phyloP scores from a whole-genome alignment of 768 basidiomycete genomes.

The Pulveroboletus frians region DNA sequence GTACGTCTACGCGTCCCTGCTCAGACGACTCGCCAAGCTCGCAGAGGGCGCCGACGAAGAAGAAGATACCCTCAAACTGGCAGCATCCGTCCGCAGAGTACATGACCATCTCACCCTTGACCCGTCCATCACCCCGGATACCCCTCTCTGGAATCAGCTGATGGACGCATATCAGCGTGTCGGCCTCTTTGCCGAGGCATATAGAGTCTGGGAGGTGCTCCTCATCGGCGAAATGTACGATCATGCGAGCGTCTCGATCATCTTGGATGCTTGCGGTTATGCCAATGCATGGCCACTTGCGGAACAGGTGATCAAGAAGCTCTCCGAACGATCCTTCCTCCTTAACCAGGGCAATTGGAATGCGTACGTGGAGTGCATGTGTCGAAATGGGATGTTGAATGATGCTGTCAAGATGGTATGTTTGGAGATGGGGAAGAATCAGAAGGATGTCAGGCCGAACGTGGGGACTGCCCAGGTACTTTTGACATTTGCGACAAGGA shows the following conservation, averaged over 20 bases:
- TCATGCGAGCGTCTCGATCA: constrained; percentile 68
- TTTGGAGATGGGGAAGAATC: constrained; percentile 52
- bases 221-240: constrained; percentile 54
- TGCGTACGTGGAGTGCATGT: constrained; percentile 81
- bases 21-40: constrained; percentile 48
- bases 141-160: constrained; percentile 70
- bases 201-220: constrained; percentile 76
- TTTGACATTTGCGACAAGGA: constrained; percentile 46
- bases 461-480: constrained; percentile 48
- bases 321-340: constrained; percentile 43
- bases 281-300: constrained; percentile 49
- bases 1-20: constrained; percentile 62
- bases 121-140: constrained; percentile 66
- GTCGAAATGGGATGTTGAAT: constrained; percentile 57
- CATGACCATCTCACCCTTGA: constrained; percentile 80
- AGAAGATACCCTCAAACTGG: constrained; percentile 31
- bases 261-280: constrained; percentile 79
- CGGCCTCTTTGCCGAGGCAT: constrained; percentile 64
- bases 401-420: constrained; percentile 65
- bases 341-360: constrained; percentile 74
- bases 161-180: constrained; percentile 88
- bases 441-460: constrained; percentile 43
- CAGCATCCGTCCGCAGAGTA: constrained; percentile 52
- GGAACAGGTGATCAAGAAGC: constrained; percentile 48
- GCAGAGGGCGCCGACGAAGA: constrained; percentile 31